Evolutionary conservation across 2,329 filamentous ascomycete genomes (phyloP).

Genomic region (Pseudocercospora fijiensis): DNA sequence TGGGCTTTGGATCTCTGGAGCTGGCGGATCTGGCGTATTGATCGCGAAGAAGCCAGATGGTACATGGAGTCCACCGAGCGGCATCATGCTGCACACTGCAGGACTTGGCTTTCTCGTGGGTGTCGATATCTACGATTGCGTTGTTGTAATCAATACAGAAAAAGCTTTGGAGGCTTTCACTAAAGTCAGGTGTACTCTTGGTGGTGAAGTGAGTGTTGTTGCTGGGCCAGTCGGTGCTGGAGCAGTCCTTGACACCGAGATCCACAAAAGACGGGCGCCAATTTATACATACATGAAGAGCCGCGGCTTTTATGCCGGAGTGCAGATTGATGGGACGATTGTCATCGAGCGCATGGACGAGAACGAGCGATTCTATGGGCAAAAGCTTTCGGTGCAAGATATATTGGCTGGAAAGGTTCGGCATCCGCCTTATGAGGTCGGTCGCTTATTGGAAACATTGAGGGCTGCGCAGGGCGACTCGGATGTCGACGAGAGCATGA

Average conservation of each 20-base stretch:
- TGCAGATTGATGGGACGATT: conserved; percentile 83
- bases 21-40: conserved; percentile 83
- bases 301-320: conserved; percentile 80
- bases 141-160: conserved; percentile 86
- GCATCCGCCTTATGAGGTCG: conserved; percentile 56
- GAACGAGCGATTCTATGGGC: conserved; percentile 81
- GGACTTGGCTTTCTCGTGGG: conserved; percentile 87
- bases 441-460: conserved; percentile 73
- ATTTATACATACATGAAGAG: conserved; percentile 88
- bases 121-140: conserved; percentile 93
- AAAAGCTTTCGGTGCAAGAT: conserved; percentile 60
- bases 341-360: conserved; percentile 84
- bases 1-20: conserved; percentile 86
- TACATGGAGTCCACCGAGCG: conserved; percentile 86
- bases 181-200: conserved; percentile 73
- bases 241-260: conserved; percentile 66
- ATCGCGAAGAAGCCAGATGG: conserved; percentile 82
- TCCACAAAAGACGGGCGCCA: conserved; percentile 67
- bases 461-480: conserved; percentile 82
- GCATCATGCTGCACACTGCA: conserved; percentile 84
- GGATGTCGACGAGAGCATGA: conserved; percentile 67
- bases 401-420: conserved; percentile 63
- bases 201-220: conserved; percentile 73
- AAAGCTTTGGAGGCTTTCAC: conserved; percentile 82
- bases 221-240: conserved; percentile 77